Percentiles rank a stretch among this genome's conserved stretches.
phyloP scores from a whole-genome alignment of 2,329 filamentous ascomycete species.

The Phyllachora maydis region DNA sequence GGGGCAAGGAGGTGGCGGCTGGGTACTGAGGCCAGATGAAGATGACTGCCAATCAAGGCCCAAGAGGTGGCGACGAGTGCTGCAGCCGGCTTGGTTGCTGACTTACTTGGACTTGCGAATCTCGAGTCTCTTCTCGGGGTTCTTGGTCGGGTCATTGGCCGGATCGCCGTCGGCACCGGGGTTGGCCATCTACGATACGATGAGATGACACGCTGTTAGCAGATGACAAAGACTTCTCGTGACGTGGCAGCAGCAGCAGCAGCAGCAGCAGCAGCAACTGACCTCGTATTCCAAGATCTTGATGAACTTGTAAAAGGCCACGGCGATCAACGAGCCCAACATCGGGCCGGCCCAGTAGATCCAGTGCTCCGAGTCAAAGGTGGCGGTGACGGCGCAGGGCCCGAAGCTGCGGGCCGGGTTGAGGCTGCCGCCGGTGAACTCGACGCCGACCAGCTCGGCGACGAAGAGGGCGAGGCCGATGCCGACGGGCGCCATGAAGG shows the following conservation, averaged over 20 bases:
- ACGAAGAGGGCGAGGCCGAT: slow-evolving; percentile 48
- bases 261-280: slow-evolving; percentile 1
- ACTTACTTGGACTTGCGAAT: slow-evolving; percentile 3
- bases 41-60: too few relatives aligned
- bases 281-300: slow-evolving; percentile 18
- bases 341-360: slow-evolving; percentile 21
- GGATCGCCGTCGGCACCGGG: slow-evolving; percentile 22
- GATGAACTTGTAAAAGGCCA: slow-evolving; percentile 17
- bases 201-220: slow-evolving; percentile 2
- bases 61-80: too few relatives aligned
- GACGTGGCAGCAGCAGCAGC: background rate
- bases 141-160: slow-evolving; percentile 19
- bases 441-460: slow-evolving; percentile 15
- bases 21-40: too few relatives aligned
- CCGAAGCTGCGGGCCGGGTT: slow-evolving; percentile 22
- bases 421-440: slow-evolving; percentile 18
- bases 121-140: slow-evolving; percentile 16
- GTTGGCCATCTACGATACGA: slow-evolving; percentile 24
- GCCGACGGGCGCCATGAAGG: slow-evolving; percentile 43
- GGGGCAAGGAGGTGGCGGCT: too few relatives aligned
- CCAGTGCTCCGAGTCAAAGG: slow-evolving; percentile 18
- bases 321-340: slow-evolving; percentile 13
- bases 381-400: slow-evolving; percentile 18
- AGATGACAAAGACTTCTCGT: background rate
- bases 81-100: too few relatives aligned